Percentiles rank a stretch among this genome's conserved stretches.
Conservation (phyloP, 2,329 filamentous ascomycete genomes). For the Anthostomella pinea region DNA sequence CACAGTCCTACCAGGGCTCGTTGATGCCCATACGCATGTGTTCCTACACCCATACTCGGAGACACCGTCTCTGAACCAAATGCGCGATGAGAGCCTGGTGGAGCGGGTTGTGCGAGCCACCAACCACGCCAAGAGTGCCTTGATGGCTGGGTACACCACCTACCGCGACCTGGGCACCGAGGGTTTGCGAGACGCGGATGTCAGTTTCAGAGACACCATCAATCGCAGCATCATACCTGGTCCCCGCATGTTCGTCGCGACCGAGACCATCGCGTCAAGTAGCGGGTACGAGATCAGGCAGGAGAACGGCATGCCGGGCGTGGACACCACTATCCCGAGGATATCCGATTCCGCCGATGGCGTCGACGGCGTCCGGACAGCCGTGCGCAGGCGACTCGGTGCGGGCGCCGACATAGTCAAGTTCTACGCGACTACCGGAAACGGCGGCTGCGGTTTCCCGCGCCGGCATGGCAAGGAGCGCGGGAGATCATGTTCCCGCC, state of each 20-base stretch:
- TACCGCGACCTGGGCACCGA: constrained; percentile 57
- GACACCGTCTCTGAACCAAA: constrained; percentile 38
- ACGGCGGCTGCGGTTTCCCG: constrained; percentile 41
- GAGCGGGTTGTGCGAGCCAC: constrained; percentile 54
- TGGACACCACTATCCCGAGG: constrained; percentile 32
- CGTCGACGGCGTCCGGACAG: constrained; percentile 41
- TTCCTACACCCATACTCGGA: constrained; percentile 50
- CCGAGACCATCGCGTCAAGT: constrained; percentile 47
- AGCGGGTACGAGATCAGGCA: constrained; percentile 48
- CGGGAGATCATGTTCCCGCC: constrained; percentile 36
- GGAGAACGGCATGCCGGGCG: constrained; percentile 39
- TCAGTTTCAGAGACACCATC: constrained; percentile 50
- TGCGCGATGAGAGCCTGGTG: constrained; percentile 56
- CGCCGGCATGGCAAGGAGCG: constrained; percentile 25
- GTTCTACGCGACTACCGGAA: constrained; percentile 51
- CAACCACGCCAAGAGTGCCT: constrained; percentile 49
- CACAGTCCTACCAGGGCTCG: constrained; percentile 49
- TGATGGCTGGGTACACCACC: constrained; percentile 57
- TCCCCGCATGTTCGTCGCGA: constrained; percentile 54
- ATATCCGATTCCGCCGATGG: constrained; percentile 48
- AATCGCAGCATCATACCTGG: constrained; percentile 53
- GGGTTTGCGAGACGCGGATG: constrained; percentile 47
- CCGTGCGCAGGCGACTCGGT: constrained; percentile 44
- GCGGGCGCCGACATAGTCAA: constrained; percentile 51
- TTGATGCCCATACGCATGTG: constrained; percentile 56